Evolutionary conservation across 192 early-diverging fungal species (phyloP), one percentile per base, ranked within the genome.

Genomic region (Coemansia sp.): DNA sequence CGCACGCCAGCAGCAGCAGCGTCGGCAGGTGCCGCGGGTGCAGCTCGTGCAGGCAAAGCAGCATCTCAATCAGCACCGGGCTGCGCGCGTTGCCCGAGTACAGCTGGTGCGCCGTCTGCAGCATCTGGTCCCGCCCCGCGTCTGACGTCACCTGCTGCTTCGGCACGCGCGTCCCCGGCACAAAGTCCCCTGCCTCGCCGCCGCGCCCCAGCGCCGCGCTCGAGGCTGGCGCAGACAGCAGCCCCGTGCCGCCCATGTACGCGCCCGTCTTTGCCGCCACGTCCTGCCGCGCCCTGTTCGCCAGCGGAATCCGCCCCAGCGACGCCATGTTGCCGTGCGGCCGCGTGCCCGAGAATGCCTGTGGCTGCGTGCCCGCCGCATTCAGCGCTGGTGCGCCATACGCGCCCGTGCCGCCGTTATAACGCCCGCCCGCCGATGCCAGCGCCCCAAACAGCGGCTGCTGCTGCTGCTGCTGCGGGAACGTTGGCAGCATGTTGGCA

Each of bases 1-100:
- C 90, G 62, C 92, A 95, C 0, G 91, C 93, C 35, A 95, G 73
- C 19, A 95, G 81, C 18, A 95, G 82, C 6, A 94, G 81, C 11
- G 91, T 93, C 12, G 92, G 91, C 48, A 95, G 70, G 69, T 94
- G 91, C 11, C 73, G 76, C 14, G 77, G 81, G 50, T 82, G 83
- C 30, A 78, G 73, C 14, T 68, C 66, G 33, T 87, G 85, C 50
- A 87, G 52, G 10, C 43, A 57, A 31, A 45, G 59, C n/a, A 84
- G 80, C 56, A 86, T 73, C 12, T 81, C 75, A 14, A 85, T 49
- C 27, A 86, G 72, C 9, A 72, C 68, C 1, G 81, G 84, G 40
- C 64, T 82, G 51, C 83, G 68, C 12, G 84, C 72, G 21, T 81
- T 77, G 31, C 67, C 50, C 21, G 83, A 78, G 61, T 91, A 88